These are phyloP conservation scores for Lenzites betulinus DNA, from an alignment of 768 basidiomycete species.

Conservation along the genomic window DNA sequence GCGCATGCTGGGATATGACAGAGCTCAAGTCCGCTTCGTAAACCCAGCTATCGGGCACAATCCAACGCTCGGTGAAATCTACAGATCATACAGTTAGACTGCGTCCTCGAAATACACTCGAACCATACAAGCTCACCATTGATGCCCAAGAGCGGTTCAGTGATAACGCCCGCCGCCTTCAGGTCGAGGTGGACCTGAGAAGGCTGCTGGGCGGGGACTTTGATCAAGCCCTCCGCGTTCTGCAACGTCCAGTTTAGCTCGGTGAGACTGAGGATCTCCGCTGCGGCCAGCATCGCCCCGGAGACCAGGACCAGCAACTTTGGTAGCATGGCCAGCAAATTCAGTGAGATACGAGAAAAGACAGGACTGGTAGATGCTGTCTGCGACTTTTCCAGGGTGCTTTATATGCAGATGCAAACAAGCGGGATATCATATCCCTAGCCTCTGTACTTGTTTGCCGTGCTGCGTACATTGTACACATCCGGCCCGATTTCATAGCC, in stretches of 20 bases:
- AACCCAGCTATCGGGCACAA: conserved; percentile 58
- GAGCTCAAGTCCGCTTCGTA: conserved; percentile 55
- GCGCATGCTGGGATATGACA: conserved; percentile 30
- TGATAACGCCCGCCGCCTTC: conserved; percentile 50
- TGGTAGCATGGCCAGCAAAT: neutral
- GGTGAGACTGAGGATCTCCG: conserved; percentile 42
- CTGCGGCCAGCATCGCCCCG: neutral
- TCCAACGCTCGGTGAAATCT: conserved; percentile 60
- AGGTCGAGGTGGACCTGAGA: conserved; percentile 59
- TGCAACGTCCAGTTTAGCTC: conserved; percentile 52
- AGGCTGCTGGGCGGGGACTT: conserved; percentile 49
- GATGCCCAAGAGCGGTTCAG: conserved; percentile 52
- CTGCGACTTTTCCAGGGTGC: neutral
- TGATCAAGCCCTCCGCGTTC: conserved; percentile 54
- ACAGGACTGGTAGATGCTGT: neutral
- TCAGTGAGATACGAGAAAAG: neutral
- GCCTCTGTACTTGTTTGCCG: too few species aligned
- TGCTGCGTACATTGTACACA: too few species aligned
- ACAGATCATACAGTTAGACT: neutral
- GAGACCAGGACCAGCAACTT: neutral
- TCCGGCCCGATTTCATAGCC: too few species aligned
- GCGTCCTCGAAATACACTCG: too few species aligned
- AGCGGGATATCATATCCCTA: too few species aligned
- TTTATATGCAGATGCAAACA: neutral
- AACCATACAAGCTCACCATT: conserved; percentile 41